phyloP scores from a whole-genome alignment of 768 basidiomycete species.

The Tylopilus balloui region DNA sequence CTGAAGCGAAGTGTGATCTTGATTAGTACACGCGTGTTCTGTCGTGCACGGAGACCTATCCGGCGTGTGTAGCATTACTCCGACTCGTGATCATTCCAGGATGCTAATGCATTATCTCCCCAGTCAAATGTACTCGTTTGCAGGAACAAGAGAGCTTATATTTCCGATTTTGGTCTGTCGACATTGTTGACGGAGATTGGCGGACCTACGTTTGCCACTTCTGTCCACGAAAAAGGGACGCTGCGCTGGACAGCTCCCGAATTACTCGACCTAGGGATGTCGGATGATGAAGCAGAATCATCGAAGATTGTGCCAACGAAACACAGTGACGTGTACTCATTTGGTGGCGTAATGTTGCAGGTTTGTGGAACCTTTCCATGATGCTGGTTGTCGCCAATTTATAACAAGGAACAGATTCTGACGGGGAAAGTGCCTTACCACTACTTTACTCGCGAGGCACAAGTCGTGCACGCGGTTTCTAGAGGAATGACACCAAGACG shows the following conservation, averaged over 20 bases:
- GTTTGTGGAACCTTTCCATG: background rate
- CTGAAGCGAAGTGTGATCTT: background rate
- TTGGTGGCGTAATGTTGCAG: constrained; percentile 32
- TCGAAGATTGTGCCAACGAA: constrained; percentile 1
- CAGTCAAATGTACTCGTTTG: constrained; percentile 19
- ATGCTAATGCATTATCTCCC: background rate
- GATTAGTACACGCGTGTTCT: constrained; percentile 14
- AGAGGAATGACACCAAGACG: constrained; percentile 13
- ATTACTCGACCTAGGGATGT: constrained; percentile 28
- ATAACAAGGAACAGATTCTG: constrained; percentile 1
- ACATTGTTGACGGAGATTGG: constrained; percentile 38
- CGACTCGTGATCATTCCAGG: too few relatives aligned
- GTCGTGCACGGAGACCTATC: constrained; percentile 18
- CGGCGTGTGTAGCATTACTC: constrained; percentile 16
- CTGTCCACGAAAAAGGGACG: constrained; percentile 31
- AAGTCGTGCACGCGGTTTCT: too few relatives aligned
- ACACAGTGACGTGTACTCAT: constrained; percentile 18
- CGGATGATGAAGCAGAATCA: constrained; percentile 14
- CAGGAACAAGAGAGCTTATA: constrained; percentile 12
- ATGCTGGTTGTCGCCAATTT: background rate
- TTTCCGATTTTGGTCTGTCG: constrained; percentile 45
- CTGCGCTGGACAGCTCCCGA: constrained; percentile 25
- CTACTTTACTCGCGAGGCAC: constrained; percentile 9
- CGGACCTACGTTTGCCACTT: constrained; percentile 33
- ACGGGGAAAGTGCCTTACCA: constrained; percentile 15